Evolutionary conservation across 768 basidiomycete species (phyloP).

Genomic region (Ephemerocybe angulata): DNA sequence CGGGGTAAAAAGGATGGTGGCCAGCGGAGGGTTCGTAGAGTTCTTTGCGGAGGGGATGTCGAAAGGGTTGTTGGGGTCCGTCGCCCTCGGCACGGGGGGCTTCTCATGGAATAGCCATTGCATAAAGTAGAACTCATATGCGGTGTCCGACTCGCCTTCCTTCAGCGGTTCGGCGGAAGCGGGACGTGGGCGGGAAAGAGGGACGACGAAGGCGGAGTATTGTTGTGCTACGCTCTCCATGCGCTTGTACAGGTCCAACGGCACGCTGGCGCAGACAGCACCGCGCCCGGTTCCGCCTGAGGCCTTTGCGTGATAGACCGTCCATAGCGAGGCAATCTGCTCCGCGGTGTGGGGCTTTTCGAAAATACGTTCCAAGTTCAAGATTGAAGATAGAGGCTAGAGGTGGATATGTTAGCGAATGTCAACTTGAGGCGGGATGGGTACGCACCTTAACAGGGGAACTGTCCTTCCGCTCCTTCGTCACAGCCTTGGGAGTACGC

Average conservation of each 20-base stretch:
- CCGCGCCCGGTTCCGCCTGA: conserved; percentile 79
- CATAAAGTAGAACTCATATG: conserved; percentile 80
- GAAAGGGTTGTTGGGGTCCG: conserved; percentile 45
- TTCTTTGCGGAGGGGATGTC: conserved; percentile 28
- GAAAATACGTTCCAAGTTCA: conserved; percentile 72
- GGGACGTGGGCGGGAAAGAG: conserved; percentile 55
- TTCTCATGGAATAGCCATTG: conserved; percentile 87
- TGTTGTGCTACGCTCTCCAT: conserved; percentile 61
- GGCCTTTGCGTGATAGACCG: conserved; percentile 79
- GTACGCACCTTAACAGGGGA: conserved; percentile 20
- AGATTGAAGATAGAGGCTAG: conserved; percentile 77
- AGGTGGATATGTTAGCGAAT: conserved; percentile 6
- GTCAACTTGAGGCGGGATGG: not conserved
- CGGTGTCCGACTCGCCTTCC: conserved; percentile 35
- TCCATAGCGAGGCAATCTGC: conserved; percentile 84
- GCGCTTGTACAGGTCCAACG: conserved; percentile 64
- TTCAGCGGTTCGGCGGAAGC: conserved; percentile 16
- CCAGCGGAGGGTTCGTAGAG: conserved; percentile 44
- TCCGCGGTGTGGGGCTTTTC: conserved; percentile 64
- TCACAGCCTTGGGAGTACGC: not conserved
- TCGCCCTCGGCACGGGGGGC: conserved; percentile 49
- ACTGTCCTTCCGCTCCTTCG: conserved; percentile 16
- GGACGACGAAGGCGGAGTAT: conserved; percentile 80
- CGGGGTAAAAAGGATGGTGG: conserved; percentile 89
- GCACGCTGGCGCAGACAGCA: conserved; percentile 80